Conservation (phyloP, 2,329 filamentous ascomycete genomes). For the Fusarium siculi region DNA sequence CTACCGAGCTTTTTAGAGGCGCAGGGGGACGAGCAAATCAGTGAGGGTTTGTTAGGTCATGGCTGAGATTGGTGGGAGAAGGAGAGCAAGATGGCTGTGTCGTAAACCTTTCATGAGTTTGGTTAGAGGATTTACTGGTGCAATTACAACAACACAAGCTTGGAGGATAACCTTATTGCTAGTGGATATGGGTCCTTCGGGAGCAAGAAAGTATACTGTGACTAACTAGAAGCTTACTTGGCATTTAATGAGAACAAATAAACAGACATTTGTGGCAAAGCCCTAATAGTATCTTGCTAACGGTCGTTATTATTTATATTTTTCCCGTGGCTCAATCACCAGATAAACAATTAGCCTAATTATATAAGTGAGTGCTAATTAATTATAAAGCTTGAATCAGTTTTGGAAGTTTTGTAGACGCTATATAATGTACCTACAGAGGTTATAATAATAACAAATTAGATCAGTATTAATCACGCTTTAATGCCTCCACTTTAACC, state of each 20-base stretch:
- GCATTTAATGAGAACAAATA: not conserved
- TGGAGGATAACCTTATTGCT: not conserved
- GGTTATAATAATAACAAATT: too few species aligned
- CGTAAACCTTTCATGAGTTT: too few species aligned
- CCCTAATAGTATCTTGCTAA: too few species aligned
- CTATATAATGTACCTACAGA: not conserved
- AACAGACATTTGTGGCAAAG: not conserved
- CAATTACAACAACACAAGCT: too few species aligned
- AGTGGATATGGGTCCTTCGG: not conserved
- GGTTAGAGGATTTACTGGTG: not conserved
- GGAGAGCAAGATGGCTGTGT: too few species aligned
- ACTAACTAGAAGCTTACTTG: not conserved
- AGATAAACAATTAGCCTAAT: not conserved
- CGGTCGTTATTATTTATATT: not conserved
- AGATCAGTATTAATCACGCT: not conserved
- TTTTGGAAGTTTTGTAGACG: not conserved
- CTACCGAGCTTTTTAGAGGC: conserved; percentile 1
- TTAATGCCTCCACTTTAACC: not conserved
- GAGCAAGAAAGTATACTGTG: not conserved
- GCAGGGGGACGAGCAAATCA: not conserved
- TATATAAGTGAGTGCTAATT: not conserved
- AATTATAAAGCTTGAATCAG: not conserved
- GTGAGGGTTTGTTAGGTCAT: accelerated
- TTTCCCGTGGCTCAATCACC: accelerated
- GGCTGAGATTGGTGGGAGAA: too few species aligned